These are phyloP conservation scores for Carallia brachiata DNA, from an alignment of 345 rosid species.

Conservation along the genomic window DNA sequence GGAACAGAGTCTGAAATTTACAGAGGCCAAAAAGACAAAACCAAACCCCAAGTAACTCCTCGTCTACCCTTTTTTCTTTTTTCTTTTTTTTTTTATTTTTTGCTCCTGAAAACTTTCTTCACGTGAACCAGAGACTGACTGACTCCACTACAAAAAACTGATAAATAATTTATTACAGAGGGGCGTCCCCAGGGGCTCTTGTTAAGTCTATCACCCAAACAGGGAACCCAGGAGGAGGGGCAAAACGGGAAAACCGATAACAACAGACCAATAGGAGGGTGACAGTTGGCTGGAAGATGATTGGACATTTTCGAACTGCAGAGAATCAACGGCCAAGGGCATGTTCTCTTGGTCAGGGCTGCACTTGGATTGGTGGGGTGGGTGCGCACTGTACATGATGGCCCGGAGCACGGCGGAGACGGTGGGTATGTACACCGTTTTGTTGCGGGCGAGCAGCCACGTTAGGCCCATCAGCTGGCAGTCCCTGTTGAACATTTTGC, in stretches of 20 bases:
- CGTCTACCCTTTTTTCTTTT: too few relatives aligned
- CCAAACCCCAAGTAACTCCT: too few relatives aligned
- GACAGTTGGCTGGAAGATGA: slow-evolving; percentile 37
- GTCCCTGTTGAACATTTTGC: slow-evolving; percentile 85
- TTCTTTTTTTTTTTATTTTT: too few relatives aligned
- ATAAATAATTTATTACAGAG: too few relatives aligned
- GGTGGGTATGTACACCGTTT: slow-evolving; percentile 92
- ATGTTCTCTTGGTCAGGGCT: slow-evolving; percentile 99
- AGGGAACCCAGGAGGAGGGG: slow-evolving; percentile 30
- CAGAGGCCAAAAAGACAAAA: slow-evolving; percentile 2
- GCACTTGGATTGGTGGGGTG: slow-evolving; percentile 74
- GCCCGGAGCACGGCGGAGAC: slow-evolving; percentile 96
- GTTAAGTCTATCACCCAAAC: neutral
- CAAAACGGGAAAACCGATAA: slow-evolving; percentile 29
- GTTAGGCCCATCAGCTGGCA: slow-evolving; percentile 99
- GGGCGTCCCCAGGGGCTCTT: neutral
- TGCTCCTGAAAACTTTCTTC: too few relatives aligned
- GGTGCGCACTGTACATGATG: slow-evolving; percentile 84
- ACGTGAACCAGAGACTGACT: too few relatives aligned
- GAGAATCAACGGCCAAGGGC: slow-evolving; percentile 99
- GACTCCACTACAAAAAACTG: too few relatives aligned
- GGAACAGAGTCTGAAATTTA: slow-evolving; percentile 8
- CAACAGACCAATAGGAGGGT: neutral
- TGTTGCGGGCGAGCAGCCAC: slow-evolving; percentile 97
- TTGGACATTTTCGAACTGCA: slow-evolving; percentile 55